Evolutionary conservation across 306 rosid genomes (phyloP), one percentile per base, ranked within the genome.

Genomic region (Lithocarpus polystachyus): DNA sequence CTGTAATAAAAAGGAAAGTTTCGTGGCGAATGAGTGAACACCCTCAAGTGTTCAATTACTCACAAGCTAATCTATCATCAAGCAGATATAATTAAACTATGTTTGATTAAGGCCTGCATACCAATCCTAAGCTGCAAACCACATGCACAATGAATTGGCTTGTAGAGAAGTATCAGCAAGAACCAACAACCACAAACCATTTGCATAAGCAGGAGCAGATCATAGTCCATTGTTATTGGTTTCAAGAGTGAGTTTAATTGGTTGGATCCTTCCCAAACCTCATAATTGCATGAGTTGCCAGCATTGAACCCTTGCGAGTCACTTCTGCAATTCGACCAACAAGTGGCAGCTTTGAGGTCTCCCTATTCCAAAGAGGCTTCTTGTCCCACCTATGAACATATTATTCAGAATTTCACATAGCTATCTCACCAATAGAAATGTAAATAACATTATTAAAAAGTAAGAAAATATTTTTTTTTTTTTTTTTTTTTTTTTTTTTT

Each of bases 251-350:
- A 69, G 33, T 57, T 82, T 29, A 80, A n/a, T 3, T 29, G 11
- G 73, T 71, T 48, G 90, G 92, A 72, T 90, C 97, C 87, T 92
- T 92, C 62, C 98, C 98, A 54, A 94, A 94, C 70, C 94, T 72
- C 98, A 94, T 90, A 53, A 92, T 68, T 70, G 83, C 82, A 77
- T 94, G 98, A 51, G 97, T 90, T 57, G 82, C 87, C 56, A 94
- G 74, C 97, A 94, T 92, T 18, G 96, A 75, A 68, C 90, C 90
- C 76, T 94, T 79, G n/a, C 97, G 97, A 80, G 84, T 74, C 83
- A 88, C 55, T 79, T 92, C 94, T 56, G 85, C 65, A 68, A 86
- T 14, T 68, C 91, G 89, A 52, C 94, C 98, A 6, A 92, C 45
- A 52, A 90, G 75, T 7, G 97, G 96, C 29, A 90, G 24, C 76